A percentile compares a stretch with the other conserved stretches of the same genome.
Evolutionary conservation across 2,329 filamentous ascomycete genomes (phyloP).

Genomic region (Talaromyces rugulosus): DNA sequence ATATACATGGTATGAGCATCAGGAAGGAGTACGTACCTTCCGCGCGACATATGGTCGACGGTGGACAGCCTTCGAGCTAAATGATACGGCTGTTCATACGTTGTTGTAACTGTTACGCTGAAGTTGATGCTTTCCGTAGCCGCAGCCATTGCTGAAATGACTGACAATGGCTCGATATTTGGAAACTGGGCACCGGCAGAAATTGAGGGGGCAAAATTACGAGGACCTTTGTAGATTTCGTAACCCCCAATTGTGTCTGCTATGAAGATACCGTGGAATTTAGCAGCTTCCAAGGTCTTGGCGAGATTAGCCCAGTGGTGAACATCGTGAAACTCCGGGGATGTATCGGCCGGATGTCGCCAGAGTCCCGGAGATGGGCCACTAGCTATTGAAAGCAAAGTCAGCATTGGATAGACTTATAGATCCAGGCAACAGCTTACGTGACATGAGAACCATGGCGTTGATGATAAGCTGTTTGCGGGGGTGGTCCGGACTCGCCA

Average conservation of each 20-base stretch:
- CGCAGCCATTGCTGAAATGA: slow-evolving; percentile 60
- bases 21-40: slow-evolving; percentile 43
- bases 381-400: too few species aligned
- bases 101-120: slow-evolving; percentile 60
- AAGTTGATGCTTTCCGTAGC: slow-evolving; percentile 62
- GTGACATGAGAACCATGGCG: too few species aligned
- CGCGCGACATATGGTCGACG: slow-evolving; percentile 58
- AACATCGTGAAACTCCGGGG: too few species aligned
- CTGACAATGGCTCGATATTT: slow-evolving; percentile 61
- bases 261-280: slow-evolving; percentile 62
- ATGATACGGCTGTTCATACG: slow-evolving; percentile 60
- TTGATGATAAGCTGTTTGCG: too few species aligned
- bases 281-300: slow-evolving; percentile 57
- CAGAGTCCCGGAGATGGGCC: too few species aligned
- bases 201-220: slow-evolving; percentile 46
- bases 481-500: too few species aligned
- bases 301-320: slow-evolving; percentile 63
- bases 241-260: slow-evolving; percentile 64
- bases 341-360: too few species aligned
- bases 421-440: too few species aligned
- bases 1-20: too few species aligned
- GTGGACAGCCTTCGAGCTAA: slow-evolving; percentile 61
- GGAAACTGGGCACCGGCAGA: slow-evolving; percentile 63
- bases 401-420: too few species aligned
- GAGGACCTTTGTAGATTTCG: slow-evolving; percentile 57